phyloP scores from a whole-genome alignment of 768 basidiomycete genomes.

The Xerocomellus amylosporus region DNA sequence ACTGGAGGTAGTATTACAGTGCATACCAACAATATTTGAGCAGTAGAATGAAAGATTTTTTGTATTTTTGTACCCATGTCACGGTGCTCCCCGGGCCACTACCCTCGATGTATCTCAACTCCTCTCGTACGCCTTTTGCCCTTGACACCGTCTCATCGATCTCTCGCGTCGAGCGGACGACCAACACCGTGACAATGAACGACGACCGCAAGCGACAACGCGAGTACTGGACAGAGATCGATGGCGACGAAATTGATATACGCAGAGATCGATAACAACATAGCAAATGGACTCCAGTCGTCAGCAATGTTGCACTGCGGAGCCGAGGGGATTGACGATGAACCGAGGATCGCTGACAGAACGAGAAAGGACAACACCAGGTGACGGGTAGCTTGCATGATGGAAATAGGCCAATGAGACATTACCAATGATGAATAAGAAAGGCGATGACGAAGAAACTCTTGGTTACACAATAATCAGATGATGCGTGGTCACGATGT shows the following conservation, averaged over 20 bases:
- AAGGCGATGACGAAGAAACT: slow-evolving; percentile 18
- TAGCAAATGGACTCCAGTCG: slow-evolving; percentile 16
- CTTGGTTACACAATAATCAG: slow-evolving; percentile 30
- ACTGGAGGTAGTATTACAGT: too few relatives aligned
- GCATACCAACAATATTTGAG: too few relatives aligned
- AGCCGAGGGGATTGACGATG: neutral
- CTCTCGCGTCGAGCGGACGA: neutral
- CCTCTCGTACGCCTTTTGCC: too few relatives aligned
- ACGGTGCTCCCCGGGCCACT: too few relatives aligned
- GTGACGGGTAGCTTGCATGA: neutral
- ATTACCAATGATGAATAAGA: slow-evolving; percentile 18
- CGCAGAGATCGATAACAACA: slow-evolving; percentile 23
- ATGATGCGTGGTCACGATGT: slow-evolving; percentile 19
- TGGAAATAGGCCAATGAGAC: slow-evolving; percentile 17
- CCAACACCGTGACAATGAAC: slow-evolving; percentile 18
- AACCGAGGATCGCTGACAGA: slow-evolving; percentile 17
- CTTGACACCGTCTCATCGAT: too few relatives aligned
- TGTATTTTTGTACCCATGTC: too few relatives aligned
- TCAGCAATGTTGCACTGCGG: slow-evolving; percentile 17
- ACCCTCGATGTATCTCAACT: too few relatives aligned
- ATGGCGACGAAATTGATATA: slow-evolving; percentile 11
- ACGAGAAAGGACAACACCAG: slow-evolving; percentile 8
- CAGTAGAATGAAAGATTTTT: too few relatives aligned
- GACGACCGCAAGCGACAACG: slow-evolving; percentile 7
- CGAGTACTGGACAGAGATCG: slow-evolving; percentile 17